phyloP scores from a whole-genome alignment of 345 rosid genomes.

The Linum lewisii region DNA sequence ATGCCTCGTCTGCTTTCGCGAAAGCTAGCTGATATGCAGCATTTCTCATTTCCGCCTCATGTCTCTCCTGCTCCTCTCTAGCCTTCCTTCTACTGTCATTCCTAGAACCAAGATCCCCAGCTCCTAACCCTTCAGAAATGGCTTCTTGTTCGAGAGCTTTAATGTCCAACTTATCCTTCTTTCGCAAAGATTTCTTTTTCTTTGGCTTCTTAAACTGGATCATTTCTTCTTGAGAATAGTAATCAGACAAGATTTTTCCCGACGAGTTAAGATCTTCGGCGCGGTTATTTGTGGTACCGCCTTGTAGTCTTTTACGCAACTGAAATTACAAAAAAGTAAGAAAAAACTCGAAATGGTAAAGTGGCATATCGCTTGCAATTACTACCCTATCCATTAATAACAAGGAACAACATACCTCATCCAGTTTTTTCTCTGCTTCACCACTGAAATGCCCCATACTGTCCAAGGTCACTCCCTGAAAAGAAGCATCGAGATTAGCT shows the following conservation, averaged over 20 bases:
- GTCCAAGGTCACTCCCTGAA: conserved; percentile 77
- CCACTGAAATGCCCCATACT: conserved; percentile 69
- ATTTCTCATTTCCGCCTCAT: conserved; percentile 64
- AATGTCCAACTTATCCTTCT: conserved; percentile 79
- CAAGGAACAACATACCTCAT: conserved; percentile 45
- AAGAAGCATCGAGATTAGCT: conserved; percentile 9
- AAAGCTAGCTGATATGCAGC: conserved; percentile 66
- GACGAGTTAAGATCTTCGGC: conserved; percentile 61
- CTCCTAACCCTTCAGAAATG: conserved; percentile 65
- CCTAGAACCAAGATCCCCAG: conserved; percentile 90
- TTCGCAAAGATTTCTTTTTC: conserved; percentile 77
- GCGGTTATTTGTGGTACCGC: conserved; percentile 37
- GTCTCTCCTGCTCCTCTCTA: conserved; percentile 66
- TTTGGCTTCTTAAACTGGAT: conserved; percentile 78
- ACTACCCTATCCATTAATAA: background rate
- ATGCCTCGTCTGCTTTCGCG: conserved; percentile 88
- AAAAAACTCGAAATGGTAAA: background rate
- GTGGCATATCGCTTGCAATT: background rate
- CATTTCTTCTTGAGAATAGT: conserved; percentile 85
- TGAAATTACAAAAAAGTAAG: conserved; percentile 23
- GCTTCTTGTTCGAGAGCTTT: conserved; percentile 92
- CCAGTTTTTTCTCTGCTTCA: conserved; percentile 93
- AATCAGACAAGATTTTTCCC: conserved; percentile 65
- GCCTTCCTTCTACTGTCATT: conserved; percentile 74
- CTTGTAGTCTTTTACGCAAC: conserved; percentile 78